A percentile compares a stretch with the other conserved stretches of the same genome.
Conservation (phyloP, 768 basidiomycete genomes). For the Suillus subalutaceus region DNA sequence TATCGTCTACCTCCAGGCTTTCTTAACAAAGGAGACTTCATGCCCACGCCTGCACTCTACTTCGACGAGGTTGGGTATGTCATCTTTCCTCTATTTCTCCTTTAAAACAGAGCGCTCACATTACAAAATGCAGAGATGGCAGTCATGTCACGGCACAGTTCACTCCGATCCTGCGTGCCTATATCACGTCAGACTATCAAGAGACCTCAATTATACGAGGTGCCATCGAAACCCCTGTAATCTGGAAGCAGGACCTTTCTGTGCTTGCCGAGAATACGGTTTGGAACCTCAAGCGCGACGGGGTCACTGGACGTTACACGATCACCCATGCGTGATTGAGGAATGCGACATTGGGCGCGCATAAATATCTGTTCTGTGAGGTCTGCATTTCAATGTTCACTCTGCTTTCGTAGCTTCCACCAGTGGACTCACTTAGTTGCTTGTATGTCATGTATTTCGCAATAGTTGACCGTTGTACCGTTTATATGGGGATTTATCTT, state of each 20-base stretch:
- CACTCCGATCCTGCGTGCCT: conserved; percentile 3
- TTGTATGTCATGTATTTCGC: neutral
- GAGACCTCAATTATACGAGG: neutral
- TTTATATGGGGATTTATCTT: neutral
- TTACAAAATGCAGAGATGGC: neutral
- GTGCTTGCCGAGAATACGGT: neutral
- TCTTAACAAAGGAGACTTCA: neutral
- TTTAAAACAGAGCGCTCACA: neutral
- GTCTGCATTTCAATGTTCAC: too few species aligned
- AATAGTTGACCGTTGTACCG: neutral
- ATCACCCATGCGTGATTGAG: neutral
- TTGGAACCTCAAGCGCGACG: neutral
- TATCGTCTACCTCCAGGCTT: neutral
- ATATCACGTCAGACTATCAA: conserved; percentile 9
- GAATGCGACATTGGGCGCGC: neutral
- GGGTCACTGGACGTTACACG: neutral
- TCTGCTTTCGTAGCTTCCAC: neutral
- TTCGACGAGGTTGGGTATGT: conserved; percentile 3
- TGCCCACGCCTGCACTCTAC: neutral
- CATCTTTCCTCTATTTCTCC: neutral
- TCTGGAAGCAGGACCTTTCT: neutral
- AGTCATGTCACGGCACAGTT: neutral
- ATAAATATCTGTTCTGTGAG: too few species aligned
- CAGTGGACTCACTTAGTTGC: neutral
- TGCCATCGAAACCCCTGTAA: neutral